Conservation (phyloP, 768 basidiomycete species). For the Cyclocybe cylindracea region DNA sequence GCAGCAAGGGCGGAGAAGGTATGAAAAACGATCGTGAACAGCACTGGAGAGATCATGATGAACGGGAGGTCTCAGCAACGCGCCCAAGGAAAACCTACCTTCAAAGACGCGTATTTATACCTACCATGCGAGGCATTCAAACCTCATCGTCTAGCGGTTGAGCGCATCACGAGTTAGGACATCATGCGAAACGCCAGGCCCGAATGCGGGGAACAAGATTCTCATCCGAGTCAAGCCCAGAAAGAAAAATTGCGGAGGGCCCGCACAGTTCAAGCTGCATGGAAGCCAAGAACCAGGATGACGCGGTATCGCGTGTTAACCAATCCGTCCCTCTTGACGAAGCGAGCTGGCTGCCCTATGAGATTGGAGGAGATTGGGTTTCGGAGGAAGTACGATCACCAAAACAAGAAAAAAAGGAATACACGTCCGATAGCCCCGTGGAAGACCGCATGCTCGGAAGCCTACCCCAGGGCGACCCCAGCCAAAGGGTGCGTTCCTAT, state of each 20-base stretch:
- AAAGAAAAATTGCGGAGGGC: not conserved
- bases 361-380: too few relatives aligned
- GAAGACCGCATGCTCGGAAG: too few relatives aligned
- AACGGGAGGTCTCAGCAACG: conserved; percentile 1
- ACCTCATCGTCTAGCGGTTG: not conserved
- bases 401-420: too few relatives aligned
- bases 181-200: not conserved
- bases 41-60: conserved; percentile 18
- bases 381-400: too few relatives aligned
- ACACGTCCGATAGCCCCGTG: too few relatives aligned
- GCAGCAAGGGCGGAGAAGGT: conserved; percentile 18
- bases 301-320: too few relatives aligned
- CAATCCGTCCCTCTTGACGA: too few relatives aligned
- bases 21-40: conserved; percentile 15
- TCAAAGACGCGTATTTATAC: not conserved
- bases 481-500: too few relatives aligned
- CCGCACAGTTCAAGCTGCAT: not conserved
- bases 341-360: too few relatives aligned
- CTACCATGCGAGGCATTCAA: not conserved
- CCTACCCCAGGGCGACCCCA: too few relatives aligned
- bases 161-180: not conserved
- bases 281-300: not conserved
- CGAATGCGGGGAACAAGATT: not conserved
- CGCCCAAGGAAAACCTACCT: not conserved
- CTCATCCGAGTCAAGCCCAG: not conserved